A percentile compares a stretch with the other conserved stretches of the same genome.
Conservation (phyloP, 2,329 filamentous ascomycete genomes). For the Zasmidium citrigriseum region DNA sequence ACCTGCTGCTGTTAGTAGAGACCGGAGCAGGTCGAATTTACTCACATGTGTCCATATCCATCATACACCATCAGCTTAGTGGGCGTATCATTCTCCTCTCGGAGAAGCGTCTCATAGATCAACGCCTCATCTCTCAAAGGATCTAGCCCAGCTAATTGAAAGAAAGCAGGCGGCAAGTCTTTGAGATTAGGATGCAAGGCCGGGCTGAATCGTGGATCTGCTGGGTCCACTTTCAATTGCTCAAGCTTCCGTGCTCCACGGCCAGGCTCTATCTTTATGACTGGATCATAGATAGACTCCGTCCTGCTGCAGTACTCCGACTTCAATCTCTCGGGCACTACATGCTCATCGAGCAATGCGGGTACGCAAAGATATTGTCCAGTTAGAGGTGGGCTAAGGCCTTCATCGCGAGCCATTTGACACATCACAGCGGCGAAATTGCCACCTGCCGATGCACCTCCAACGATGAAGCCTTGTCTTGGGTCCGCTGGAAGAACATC, state of each 20-base stretch:
- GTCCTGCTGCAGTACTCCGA: slow-evolving; percentile 38
- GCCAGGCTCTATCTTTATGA: slow-evolving; percentile 15
- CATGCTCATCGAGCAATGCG: slow-evolving; percentile 40
- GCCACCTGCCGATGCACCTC: slow-evolving; percentile 50
- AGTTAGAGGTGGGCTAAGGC: slow-evolving; percentile 47
- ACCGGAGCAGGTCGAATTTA: not conserved
- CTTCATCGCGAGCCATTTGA: slow-evolving; percentile 44
- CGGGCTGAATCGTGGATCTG: slow-evolving; percentile 14
- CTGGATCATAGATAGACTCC: slow-evolving; percentile 42
- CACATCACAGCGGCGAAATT: slow-evolving; percentile 42
- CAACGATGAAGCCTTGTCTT: slow-evolving; percentile 49
- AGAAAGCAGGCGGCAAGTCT: slow-evolving; percentile 47
- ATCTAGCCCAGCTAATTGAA: slow-evolving; percentile 55
- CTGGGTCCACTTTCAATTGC: not conserved
- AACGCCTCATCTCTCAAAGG: slow-evolving; percentile 54
- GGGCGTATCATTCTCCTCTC: slow-evolving; percentile 45
- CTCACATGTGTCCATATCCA: slow-evolving; percentile 38
- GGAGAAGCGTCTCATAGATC: slow-evolving; percentile 52
- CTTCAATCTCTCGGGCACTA: slow-evolving; percentile 42
- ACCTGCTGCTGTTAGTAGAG: not conserved
- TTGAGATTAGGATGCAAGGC: slow-evolving; percentile 23
- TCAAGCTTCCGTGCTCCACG: slow-evolving; percentile 5
- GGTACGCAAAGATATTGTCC: slow-evolving; percentile 42
- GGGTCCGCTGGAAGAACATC: slow-evolving; percentile 34
- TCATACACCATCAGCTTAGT: slow-evolving; percentile 47